phyloP scores from a whole-genome alignment of 2,329 filamentous ascomycete genomes.

The Aspergillus arachidicola region DNA sequence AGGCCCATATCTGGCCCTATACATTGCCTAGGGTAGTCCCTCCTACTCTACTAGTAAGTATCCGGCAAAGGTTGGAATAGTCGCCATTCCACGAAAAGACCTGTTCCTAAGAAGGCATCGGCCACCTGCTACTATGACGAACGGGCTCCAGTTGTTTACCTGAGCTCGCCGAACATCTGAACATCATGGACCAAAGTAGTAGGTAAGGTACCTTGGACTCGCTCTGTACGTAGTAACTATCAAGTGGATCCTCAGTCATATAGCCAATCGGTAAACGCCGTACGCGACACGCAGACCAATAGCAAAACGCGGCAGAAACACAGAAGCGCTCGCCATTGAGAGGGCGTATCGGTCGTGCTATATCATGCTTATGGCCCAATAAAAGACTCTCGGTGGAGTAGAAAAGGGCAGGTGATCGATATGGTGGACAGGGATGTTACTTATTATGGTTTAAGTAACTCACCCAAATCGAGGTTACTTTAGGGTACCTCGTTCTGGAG shows the following conservation, averaged over 20 bases:
- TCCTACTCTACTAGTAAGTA: neutral
- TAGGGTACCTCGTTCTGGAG: neutral
- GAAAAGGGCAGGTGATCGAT: neutral
- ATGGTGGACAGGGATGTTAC: neutral
- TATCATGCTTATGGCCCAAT: neutral
- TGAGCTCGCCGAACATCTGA: neutral
- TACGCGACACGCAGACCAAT: neutral
- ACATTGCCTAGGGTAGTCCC: neutral
- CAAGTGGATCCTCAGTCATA: neutral
- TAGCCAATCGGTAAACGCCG: slow-evolving; percentile 1
- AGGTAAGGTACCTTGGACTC: too few species aligned
- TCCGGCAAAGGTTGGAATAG: neutral
- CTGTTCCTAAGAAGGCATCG: too few species aligned
- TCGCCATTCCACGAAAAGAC: neutral
- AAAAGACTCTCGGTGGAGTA: neutral
- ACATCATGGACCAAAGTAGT: neutral
- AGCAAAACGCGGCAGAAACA: neutral
- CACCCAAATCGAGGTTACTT: neutral
- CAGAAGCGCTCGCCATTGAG: slow-evolving; percentile 1
- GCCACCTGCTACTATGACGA: neutral
- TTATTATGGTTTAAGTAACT: neutral
- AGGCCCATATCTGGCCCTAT: neutral
- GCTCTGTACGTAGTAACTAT: too few species aligned
- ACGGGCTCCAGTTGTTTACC: neutral
- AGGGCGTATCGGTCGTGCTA: neutral